These are phyloP conservation scores for Trichoderma parareesei DNA, from an alignment of 495 filamentous ascomycete species.

Conservation along the genomic window DNA sequence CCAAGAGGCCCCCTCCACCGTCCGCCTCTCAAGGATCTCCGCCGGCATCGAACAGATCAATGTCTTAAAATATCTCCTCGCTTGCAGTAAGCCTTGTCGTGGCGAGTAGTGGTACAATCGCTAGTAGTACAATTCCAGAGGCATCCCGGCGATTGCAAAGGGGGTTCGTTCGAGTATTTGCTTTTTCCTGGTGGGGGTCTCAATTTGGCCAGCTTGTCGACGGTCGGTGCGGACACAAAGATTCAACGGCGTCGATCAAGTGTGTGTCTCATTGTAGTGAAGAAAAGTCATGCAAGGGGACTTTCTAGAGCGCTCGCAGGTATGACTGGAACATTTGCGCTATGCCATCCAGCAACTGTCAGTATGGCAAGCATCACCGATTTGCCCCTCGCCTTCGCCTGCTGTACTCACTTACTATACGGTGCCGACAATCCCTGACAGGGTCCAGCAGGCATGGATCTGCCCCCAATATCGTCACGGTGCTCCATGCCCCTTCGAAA, in stretches of 20 bases:
- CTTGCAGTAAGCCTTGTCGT: neutral
- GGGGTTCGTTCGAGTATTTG: neutral
- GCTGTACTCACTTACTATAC: neutral
- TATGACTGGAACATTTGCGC: neutral
- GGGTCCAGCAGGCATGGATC: too few species aligned
- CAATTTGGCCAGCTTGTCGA: neutral
- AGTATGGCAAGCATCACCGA: neutral
- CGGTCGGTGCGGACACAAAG: too few species aligned
- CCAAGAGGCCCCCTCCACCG: neutral
- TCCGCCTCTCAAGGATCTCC: neutral
- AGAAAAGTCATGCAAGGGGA: neutral
- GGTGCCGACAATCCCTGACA: too few species aligned
- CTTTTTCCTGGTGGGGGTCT: neutral
- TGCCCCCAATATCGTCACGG: neutral
- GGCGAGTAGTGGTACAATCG: neutral
- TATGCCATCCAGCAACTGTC: neutral
- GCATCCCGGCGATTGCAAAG: constrained; percentile 3
- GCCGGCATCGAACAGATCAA: neutral
- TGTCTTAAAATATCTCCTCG: constrained; percentile 2
- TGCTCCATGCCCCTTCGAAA: neutral
- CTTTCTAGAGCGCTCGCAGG: neutral
- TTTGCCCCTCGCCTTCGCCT: neutral
- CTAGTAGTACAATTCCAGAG: neutral
- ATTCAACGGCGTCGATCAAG: neutral
- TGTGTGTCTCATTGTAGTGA: neutral